Evolutionary conservation across 1,139 yeast genomes (phyloP).

Genomic region (Spathaspora sp.): DNA sequence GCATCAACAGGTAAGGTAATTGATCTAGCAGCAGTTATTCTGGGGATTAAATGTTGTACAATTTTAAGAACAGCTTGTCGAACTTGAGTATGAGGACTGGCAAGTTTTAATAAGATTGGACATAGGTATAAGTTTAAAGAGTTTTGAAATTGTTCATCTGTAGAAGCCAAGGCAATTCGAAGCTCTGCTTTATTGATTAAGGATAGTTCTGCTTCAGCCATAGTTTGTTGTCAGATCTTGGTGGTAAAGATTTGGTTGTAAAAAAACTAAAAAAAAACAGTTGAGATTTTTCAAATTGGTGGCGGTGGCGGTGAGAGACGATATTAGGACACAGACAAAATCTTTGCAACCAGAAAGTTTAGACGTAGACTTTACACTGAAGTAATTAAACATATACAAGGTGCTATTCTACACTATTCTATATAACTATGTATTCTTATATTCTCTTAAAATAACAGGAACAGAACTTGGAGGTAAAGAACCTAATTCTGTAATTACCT

Average conservation of each 20-base stretch:
- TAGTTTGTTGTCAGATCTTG: slow-evolving; percentile 12
- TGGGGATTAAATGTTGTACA: slow-evolving; percentile 64
- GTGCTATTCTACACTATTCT: too few relatives aligned
- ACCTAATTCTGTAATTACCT: slow-evolving; percentile 94
- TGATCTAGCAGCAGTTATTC: slow-evolving; percentile 57
- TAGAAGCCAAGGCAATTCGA: slow-evolving; percentile 73
- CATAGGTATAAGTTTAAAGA: slow-evolving; percentile 64
- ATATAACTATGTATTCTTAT: slow-evolving; percentile 51
- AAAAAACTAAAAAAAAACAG: too few relatives aligned
- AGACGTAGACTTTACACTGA: too few relatives aligned
- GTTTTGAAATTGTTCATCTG: slow-evolving; percentile 62
- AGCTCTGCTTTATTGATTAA: slow-evolving; percentile 79
- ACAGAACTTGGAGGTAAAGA: slow-evolving; percentile 96
- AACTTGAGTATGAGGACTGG: slow-evolving; percentile 69
- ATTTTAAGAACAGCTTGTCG: slow-evolving; percentile 66
- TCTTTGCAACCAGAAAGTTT: background rate
- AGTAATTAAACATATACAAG: too few relatives aligned
- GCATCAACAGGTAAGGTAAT: slow-evolving; percentile 63
- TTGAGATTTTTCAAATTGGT: background rate
- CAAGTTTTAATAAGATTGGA: slow-evolving; percentile 76
- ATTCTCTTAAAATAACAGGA: slow-evolving; percentile 93
- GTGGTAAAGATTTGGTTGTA: background rate
- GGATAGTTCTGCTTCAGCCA: slow-evolving; percentile 54
- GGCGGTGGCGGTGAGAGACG: slow-evolving; percentile 1
- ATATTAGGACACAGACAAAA: background rate